These are phyloP conservation scores for Cucumis cinereus DNA, from an alignment of 306 rosid species.

Conservation along the genomic window DNA sequence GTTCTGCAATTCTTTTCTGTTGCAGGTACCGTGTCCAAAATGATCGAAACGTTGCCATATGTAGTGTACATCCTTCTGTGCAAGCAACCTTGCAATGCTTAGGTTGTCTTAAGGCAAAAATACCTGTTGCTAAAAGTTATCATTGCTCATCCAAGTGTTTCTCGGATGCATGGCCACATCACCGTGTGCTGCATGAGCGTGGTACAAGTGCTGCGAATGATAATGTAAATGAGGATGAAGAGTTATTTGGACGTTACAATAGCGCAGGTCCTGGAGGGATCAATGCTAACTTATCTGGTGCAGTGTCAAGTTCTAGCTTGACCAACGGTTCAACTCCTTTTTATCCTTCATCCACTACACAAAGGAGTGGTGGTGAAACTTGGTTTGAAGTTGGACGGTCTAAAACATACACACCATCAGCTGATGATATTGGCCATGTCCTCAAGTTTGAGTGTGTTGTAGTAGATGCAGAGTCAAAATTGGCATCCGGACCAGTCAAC, in stretches of 20 bases:
- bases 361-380: constrained; percentile 75
- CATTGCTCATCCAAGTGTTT: constrained; percentile 90
- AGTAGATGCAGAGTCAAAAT: constrained; percentile 62
- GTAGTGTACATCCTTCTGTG: constrained; percentile 92
- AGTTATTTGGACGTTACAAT: constrained; percentile 72
- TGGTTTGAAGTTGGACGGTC: constrained; percentile 79
- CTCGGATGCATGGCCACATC: constrained; percentile 97
- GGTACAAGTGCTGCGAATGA: constrained; percentile 78
- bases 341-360: constrained; percentile 63
- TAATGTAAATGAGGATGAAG: constrained; percentile 81
- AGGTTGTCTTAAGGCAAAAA: constrained; percentile 70
- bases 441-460: constrained; percentile 90
- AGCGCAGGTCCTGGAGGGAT: constrained; percentile 45
- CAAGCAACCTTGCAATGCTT: constrained; percentile 90
- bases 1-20: background rate
- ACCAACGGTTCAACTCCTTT: constrained; percentile 63
- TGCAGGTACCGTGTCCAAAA: constrained; percentile 91
- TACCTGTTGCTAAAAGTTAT: constrained; percentile 79
- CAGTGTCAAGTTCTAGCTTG: constrained; percentile 59
- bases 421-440: constrained; percentile 84
- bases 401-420: constrained; percentile 77
- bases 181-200: constrained; percentile 85
- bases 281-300: constrained; percentile 41
- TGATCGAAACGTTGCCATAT: constrained; percentile 70
- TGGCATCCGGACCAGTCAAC: constrained; percentile 50